Conservation (phyloP, 352 stramenopile species). For the Elongisporangium prolatum region DNA sequence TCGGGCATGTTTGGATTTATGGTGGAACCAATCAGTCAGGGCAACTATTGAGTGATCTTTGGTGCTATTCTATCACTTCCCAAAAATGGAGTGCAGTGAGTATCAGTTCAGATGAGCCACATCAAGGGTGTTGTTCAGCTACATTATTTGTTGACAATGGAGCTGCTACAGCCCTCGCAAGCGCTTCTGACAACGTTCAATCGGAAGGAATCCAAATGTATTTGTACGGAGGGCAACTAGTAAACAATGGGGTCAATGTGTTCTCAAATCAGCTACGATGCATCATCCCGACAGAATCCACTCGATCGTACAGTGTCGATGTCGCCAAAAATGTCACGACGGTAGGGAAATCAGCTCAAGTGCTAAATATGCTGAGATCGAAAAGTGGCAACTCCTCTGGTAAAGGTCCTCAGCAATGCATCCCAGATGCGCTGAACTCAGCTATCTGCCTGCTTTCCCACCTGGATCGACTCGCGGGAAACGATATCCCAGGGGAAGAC, state of each 20-base stretch:
- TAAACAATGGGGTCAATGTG: constrained; percentile 16
- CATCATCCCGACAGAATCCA: constrained; percentile 24
- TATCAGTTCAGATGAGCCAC: constrained; percentile 29
- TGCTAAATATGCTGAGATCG: constrained; percentile 41
- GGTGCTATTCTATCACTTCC: constrained; percentile 66
- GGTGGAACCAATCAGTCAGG: constrained; percentile 49
- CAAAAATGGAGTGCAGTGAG: constrained; percentile 66
- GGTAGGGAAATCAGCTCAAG: constrained; percentile 41
- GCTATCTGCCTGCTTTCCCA: constrained; percentile 75
- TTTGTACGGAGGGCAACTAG: constrained; percentile 37
- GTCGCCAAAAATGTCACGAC: constrained; percentile 47
- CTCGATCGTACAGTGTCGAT: constrained; percentile 38
- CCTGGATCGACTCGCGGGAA: constrained; percentile 71
- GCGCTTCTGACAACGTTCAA: constrained; percentile 21
- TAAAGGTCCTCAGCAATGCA: constrained; percentile 39
- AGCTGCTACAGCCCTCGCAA: constrained; percentile 41
- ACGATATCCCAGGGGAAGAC: constrained; percentile 70
- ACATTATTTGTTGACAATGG: constrained; percentile 41
- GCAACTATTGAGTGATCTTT: constrained; percentile 57
- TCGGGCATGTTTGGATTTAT: constrained; percentile 82
- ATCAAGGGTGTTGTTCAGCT: constrained; percentile 43
- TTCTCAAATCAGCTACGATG: constrained; percentile 23
- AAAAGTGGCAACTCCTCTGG: constrained; percentile 27
- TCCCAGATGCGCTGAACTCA: constrained; percentile 44
- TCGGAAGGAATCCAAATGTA: constrained; percentile 26